phyloP scores from a whole-genome alignment of 2,329 filamentous ascomycete species.

The Talaromyces rugulosus region DNA sequence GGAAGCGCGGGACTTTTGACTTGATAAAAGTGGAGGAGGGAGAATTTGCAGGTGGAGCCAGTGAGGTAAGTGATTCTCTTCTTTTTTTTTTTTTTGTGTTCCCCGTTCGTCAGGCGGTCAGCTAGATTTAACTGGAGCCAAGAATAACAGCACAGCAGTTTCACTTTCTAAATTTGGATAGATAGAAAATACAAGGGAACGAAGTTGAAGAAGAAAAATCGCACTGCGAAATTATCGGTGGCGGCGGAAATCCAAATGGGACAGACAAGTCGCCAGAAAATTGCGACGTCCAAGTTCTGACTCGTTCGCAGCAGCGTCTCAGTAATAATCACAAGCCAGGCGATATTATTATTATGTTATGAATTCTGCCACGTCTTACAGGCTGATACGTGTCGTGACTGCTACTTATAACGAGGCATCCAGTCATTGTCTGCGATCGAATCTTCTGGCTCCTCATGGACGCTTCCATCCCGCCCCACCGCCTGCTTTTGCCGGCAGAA shows the following conservation, averaged over 20 bases:
- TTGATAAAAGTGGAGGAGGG: slow-evolving; percentile 21
- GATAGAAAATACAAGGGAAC: background rate
- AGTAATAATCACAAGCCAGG: background rate
- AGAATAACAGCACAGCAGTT: background rate
- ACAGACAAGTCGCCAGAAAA: background rate
- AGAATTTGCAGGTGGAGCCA: slow-evolving; percentile 34
- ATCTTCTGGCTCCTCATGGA: slow-evolving; percentile 37
- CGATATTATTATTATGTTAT: background rate
- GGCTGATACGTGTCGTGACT: background rate
- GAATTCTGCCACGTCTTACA: background rate
- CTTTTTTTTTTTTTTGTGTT: slow-evolving; percentile 15
- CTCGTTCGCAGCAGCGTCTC: background rate
- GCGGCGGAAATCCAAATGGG: background rate
- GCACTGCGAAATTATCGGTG: background rate
- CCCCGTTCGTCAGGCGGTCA: background rate
- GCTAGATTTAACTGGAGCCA: background rate
- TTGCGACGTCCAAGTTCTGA: background rate
- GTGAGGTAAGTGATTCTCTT: slow-evolving; percentile 14
- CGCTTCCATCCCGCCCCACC: slow-evolving; percentile 9
- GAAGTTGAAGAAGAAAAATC: background rate
- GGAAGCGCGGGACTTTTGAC: background rate
- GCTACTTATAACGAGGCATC: background rate
- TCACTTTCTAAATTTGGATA: background rate
- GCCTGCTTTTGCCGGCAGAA: slow-evolving; percentile 12
- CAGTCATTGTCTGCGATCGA: slow-evolving; percentile 24